Evolutionary conservation across 2,329 filamentous ascomycete species (phyloP).

Genomic region (Atkinsonella texensis): DNA sequence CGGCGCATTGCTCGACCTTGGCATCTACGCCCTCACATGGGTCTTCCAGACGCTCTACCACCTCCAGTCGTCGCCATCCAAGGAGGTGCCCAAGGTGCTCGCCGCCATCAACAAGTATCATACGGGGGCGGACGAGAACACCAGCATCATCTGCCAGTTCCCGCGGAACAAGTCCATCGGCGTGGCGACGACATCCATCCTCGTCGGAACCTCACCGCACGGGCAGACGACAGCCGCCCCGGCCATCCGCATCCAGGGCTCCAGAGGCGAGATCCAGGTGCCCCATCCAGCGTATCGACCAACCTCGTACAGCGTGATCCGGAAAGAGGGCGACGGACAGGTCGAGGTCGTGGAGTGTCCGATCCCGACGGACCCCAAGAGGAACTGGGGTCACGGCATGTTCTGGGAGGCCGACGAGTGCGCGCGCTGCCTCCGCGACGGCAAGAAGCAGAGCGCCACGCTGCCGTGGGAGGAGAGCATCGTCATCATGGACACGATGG

Average conservation of each 20-base stretch:
- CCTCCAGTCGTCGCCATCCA: conserved; percentile 54
- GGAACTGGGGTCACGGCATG: conserved; percentile 63
- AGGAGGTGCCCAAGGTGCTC: conserved; percentile 56
- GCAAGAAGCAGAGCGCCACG: conserved; percentile 60
- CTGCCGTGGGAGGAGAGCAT: conserved; percentile 67
- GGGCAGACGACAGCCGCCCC: conserved; percentile 47
- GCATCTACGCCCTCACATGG: conserved; percentile 84
- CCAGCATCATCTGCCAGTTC: conserved; percentile 68
- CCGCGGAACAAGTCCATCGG: conserved; percentile 57
- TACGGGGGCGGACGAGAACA: conserved; percentile 66
- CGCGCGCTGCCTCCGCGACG: conserved; percentile 62
- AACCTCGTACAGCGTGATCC: conserved; percentile 50
- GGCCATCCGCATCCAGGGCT: conserved; percentile 68
- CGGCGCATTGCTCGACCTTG: conserved; percentile 71
- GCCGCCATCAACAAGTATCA: conserved; percentile 60
- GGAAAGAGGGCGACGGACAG: conserved; percentile 32
- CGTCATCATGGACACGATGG: conserved; percentile 68
- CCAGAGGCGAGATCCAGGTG: conserved; percentile 72
- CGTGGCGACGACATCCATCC: conserved; percentile 56
- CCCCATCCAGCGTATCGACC: conserved; percentile 61
- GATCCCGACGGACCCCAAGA: conserved; percentile 36
- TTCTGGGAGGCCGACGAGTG: conserved; percentile 81
- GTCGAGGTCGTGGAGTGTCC: conserved; percentile 41
- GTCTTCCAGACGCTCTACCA: conserved; percentile 83
- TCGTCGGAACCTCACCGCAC: conserved; percentile 50